phyloP scores from a whole-genome alignment of 2,329 filamentous ascomycete genomes.

The Fusarium bactridioides region DNA sequence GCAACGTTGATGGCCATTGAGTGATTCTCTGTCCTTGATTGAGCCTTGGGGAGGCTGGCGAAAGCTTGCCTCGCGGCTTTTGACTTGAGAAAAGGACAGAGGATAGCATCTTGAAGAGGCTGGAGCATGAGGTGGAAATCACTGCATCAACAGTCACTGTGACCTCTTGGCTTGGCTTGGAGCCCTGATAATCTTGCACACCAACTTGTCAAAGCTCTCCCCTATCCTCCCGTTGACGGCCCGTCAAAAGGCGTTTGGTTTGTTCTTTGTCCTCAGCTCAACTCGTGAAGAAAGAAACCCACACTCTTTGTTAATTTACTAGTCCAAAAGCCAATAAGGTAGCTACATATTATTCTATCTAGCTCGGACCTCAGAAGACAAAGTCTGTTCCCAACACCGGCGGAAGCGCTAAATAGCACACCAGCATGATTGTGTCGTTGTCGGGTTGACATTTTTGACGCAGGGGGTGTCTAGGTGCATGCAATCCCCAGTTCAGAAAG shows the following conservation, averaged over 20 bases:
- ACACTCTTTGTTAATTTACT: constrained; percentile 4
- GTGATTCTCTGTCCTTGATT: not conserved
- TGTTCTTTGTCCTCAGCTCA: constrained; percentile 13
- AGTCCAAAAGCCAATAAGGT: not conserved
- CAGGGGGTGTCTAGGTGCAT: constrained; percentile 33
- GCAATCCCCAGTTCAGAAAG: constrained; percentile 8
- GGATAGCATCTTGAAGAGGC: not conserved
- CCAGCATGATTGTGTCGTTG: constrained; percentile 32
- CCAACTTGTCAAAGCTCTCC: constrained; percentile 17
- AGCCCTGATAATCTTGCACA: constrained; percentile 1
- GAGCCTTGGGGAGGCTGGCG: constrained; percentile 1
- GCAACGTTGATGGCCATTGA: constrained; percentile 4
- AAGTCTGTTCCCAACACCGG: constrained; percentile 14
- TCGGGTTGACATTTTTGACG: constrained; percentile 40
- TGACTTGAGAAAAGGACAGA: not conserved
- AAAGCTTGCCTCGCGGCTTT: not conserved
- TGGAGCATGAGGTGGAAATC: not conserved
- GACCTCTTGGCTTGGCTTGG: not conserved
- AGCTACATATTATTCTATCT: not conserved
- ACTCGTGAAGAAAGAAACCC: constrained; percentile 2
- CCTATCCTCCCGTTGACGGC: constrained; percentile 21
- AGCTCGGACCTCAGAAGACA: constrained; percentile 4
- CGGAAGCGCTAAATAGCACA: constrained; percentile 24
- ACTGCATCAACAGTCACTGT: not conserved
- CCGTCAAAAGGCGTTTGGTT: constrained; percentile 9